These are phyloP conservation scores for Takashimella koratensis DNA, from an alignment of 1,284 basidiomycete species.

Conservation along the genomic window DNA sequence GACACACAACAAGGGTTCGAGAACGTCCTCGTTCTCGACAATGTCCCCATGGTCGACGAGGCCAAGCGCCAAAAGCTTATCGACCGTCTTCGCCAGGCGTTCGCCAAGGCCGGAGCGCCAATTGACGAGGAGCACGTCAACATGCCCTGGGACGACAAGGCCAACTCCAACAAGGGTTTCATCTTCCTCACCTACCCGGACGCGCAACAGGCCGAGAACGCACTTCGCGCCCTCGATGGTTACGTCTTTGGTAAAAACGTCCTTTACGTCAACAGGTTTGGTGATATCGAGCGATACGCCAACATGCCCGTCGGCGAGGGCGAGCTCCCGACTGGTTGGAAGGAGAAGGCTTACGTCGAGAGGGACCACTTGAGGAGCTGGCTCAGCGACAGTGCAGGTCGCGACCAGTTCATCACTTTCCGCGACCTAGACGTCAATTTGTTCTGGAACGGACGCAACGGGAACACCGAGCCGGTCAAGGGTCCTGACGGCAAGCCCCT, in stretches of 20 bases:
- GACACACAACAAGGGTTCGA: conserved; percentile 73
- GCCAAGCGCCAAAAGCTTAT: conserved; percentile 72
- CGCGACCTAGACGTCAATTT: conserved; percentile 87
- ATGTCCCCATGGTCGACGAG: conserved; percentile 79
- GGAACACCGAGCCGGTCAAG: conserved; percentile 73
- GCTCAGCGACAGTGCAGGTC: conserved; percentile 85
- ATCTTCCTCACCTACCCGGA: conserved; percentile 85
- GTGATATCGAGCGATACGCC: conserved; percentile 83
- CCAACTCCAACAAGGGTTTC: conserved; percentile 82
- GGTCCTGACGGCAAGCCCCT: conserved; percentile 52
- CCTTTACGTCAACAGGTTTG: conserved; percentile 85
- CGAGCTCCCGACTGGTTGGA: conserved; percentile 60
- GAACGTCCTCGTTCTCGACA: conserved; percentile 81
- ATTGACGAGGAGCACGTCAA: conserved; percentile 72
- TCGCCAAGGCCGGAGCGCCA: conserved; percentile 70
- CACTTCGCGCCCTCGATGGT: conserved; percentile 75
- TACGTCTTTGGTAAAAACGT: conserved; percentile 87
- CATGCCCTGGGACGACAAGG: conserved; percentile 77
- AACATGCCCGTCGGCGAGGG: conserved; percentile 77
- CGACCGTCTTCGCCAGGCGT: conserved; percentile 74
- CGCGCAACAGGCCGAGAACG: conserved; percentile 74
- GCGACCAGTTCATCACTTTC: conserved; percentile 96
- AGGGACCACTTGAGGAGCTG: conserved; percentile 94
- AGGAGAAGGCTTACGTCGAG: conserved; percentile 66
- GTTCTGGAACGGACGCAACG: conserved; percentile 89